Conservation (phyloP, 139 green algal species). For the Coccomyxa sp. region DNA sequence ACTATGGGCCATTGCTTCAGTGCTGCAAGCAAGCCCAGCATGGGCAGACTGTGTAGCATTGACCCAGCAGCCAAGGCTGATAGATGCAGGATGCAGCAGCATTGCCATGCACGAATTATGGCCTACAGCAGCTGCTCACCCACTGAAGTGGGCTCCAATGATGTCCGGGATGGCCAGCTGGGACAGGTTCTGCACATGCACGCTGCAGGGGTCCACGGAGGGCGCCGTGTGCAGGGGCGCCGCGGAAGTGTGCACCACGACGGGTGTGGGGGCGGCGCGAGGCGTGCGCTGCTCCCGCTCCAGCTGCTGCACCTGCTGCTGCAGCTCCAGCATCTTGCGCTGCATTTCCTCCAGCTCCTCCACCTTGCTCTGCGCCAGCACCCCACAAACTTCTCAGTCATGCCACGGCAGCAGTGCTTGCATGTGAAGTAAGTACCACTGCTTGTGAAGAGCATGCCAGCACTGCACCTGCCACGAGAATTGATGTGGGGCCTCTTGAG, state of each 20-base stretch:
- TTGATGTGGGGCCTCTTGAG: no score
- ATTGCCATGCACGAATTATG: not conserved
- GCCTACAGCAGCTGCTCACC: not conserved
- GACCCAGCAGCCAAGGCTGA: no score
- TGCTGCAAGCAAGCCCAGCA: no score
- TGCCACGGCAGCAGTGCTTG: no score
- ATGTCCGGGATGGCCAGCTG: slow-evolving; percentile 16
- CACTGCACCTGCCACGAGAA: no score
- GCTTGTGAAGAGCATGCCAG: no score
- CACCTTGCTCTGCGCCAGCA: not conserved
- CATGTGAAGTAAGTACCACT: no score
- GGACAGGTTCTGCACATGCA: slow-evolving; percentile 26
- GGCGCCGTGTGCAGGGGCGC: not conserved
- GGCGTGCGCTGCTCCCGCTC: slow-evolving; percentile 2
- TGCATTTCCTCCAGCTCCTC: not conserved
- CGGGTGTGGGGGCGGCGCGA: not conserved
- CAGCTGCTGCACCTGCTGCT: slow-evolving; percentile 2
- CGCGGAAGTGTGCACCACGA: not conserved
- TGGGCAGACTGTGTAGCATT: no score
- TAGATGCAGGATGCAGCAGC: no score
- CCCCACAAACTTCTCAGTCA: no score
- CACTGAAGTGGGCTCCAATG: slow-evolving; percentile 21
- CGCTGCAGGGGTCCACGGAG: not conserved
- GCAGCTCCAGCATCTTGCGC: not conserved
- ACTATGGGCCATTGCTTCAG: no score